These are phyloP conservation scores for Diaporthe australafricana DNA, from an alignment of 2,329 filamentous ascomycete species.

Conservation along the genomic window DNA sequence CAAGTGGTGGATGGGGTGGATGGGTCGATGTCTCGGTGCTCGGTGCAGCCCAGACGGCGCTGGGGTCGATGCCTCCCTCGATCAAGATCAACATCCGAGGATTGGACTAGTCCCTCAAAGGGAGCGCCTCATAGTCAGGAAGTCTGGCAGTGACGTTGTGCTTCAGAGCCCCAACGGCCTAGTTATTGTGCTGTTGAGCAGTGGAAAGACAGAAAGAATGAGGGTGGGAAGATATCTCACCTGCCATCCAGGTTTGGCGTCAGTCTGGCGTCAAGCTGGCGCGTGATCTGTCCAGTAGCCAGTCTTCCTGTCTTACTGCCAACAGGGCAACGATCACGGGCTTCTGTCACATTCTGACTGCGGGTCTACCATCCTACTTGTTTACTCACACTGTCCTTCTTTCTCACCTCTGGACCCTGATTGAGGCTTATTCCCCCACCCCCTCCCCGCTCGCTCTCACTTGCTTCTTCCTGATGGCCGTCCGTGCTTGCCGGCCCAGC, in stretches of 20 bases:
- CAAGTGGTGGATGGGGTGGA: constrained; percentile 18
- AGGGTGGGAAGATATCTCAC: not conserved
- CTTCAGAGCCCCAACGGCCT: not conserved
- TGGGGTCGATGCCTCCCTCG: constrained; percentile 9
- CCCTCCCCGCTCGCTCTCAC: not conserved
- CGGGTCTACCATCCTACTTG: not conserved
- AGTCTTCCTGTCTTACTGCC: not conserved
- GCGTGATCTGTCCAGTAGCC: constrained; percentile 4
- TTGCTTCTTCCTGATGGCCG: constrained; percentile 27
- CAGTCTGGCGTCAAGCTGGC: not conserved
- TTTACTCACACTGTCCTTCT: not conserved
- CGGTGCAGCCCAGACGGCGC: constrained; percentile 1
- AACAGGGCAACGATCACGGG: not conserved
- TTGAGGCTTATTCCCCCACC: not conserved
- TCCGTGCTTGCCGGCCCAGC: constrained; percentile 14
- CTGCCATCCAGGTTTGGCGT: not conserved
- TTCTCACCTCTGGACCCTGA: not conserved
- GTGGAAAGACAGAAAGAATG: not conserved
- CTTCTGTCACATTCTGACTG: not conserved
- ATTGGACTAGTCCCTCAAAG: not conserved
- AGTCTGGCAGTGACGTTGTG: not conserved
- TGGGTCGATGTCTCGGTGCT: constrained; percentile 27
- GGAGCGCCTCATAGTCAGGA: not conserved
- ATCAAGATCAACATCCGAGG: constrained; percentile 14
- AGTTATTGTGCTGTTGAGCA: not conserved